Percentiles rank a stretch among this genome's conserved stretches.
Conservation (phyloP, 495 filamentous ascomycete species). For the Daldinia loculata region DNA sequence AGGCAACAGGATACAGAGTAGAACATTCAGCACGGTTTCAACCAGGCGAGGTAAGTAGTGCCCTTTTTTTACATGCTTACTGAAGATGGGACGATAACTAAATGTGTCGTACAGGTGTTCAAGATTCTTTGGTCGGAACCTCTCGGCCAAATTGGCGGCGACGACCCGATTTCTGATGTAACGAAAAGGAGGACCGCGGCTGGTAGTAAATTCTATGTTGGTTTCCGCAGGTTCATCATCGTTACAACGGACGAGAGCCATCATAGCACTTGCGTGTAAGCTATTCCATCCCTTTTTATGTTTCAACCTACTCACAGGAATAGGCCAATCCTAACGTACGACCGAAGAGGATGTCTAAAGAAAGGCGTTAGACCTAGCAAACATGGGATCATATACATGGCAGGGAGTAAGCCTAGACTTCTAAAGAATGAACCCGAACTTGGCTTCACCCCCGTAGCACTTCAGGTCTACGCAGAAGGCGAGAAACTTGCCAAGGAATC, state of each 20-base stretch:
- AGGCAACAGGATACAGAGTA: constrained; percentile 50
- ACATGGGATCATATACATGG: constrained; percentile 56
- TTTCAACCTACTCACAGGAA: constrained; percentile 2
- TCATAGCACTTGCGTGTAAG: constrained; percentile 61
- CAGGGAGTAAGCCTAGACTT: constrained; percentile 38
- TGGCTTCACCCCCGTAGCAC: constrained; percentile 51
- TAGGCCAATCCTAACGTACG: constrained; percentile 60
- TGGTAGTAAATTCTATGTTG: constrained; percentile 52
- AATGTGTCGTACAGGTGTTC: constrained; percentile 49
- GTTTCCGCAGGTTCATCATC: constrained; percentile 58
- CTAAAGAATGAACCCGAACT: constrained; percentile 52
- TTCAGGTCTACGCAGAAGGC: constrained; percentile 47
- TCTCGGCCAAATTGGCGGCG: constrained; percentile 45
- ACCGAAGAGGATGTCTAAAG: constrained; percentile 55
- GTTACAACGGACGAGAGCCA: constrained; percentile 57
- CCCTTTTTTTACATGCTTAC: not conserved
- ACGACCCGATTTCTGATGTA: constrained; percentile 45
- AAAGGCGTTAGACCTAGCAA: constrained; percentile 55
- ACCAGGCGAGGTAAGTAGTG: constrained; percentile 51
- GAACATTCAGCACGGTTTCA: constrained; percentile 52
- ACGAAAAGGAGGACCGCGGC: constrained; percentile 39
- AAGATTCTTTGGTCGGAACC: constrained; percentile 60
- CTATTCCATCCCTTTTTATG: not conserved
- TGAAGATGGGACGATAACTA: not conserved
- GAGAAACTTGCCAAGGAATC: constrained; percentile 57